These are phyloP conservation scores for Torulaspora indica DNA, from an alignment of 805 yeast genomes.

Conservation along the genomic window DNA sequence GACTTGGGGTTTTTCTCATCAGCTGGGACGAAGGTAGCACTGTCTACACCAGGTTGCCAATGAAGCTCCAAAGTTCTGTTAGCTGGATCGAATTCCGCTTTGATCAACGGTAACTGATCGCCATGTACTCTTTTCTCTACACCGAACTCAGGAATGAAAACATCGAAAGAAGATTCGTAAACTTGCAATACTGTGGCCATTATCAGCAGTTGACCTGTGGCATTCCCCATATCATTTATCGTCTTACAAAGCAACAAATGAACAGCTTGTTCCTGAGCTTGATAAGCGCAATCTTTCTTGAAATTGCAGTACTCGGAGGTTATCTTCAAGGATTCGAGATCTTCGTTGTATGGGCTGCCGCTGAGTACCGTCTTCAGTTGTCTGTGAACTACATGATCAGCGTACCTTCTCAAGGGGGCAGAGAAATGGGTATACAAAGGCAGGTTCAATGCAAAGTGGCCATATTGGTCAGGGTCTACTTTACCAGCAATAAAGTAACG, in stretches of 20 bases:
- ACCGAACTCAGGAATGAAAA: conserved; percentile 86
- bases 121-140: conserved; percentile 96
- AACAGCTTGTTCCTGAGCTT: conserved; percentile 91
- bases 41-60: conserved; percentile 91
- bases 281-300: conserved; percentile 88
- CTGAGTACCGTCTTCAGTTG: conserved; percentile 70
- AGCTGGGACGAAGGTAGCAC: conserved; percentile 87
- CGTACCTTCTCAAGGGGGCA: conserved; percentile 88
- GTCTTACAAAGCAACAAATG: conserved; percentile 82
- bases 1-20: conserved; percentile 78
- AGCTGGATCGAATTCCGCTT: conserved; percentile 82
- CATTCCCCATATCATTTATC: conserved; percentile 63
- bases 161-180: conserved; percentile 94
- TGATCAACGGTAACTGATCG: conserved; percentile 86
- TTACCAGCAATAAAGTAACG: conserved; percentile 86
- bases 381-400: conserved; percentile 88
- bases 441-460: conserved; percentile 74
- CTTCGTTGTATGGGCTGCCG: conserved; percentile 44
- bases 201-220: conserved; percentile 75
- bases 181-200: conserved; percentile 88
- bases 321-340: conserved; percentile 66
- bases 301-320: conserved; percentile 91
- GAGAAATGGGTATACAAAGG: conserved; percentile 91
- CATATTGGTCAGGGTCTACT: conserved; percentile 69
- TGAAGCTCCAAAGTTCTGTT: conserved; percentile 68